Conservation (phyloP, 2,329 filamentous ascomycete species). For the Colletotrichum melonis region DNA sequence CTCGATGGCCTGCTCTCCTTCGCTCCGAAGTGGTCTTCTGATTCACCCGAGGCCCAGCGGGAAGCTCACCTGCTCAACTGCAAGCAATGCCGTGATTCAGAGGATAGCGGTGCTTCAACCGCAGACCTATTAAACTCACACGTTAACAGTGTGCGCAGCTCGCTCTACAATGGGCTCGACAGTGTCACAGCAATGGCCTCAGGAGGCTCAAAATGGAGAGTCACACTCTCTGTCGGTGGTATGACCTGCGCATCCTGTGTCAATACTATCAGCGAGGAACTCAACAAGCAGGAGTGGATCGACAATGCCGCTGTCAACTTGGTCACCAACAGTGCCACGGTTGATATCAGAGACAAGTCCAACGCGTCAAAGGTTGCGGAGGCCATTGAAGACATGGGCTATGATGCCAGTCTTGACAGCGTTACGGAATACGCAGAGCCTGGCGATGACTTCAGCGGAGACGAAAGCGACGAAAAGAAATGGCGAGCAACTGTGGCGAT, state of each 20-base stretch:
- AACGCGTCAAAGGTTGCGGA: conserved; percentile 51
- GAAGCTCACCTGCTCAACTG: conserved; percentile 56
- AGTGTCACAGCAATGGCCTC: conserved; percentile 15
- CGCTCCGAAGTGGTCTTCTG: conserved; percentile 18
- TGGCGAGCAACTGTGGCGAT: conserved; percentile 70
- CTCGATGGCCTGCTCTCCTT: conserved; percentile 38
- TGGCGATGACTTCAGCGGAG: conserved; percentile 52
- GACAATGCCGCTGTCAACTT: conserved; percentile 71
- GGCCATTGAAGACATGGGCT: conserved; percentile 72
- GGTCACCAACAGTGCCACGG: conserved; percentile 73
- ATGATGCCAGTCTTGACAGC: conserved; percentile 70
- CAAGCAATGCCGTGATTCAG: conserved; percentile 50
- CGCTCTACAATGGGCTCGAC: conserved; percentile 6
- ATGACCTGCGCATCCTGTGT: conserved; percentile 81
- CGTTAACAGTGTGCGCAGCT: conserved; percentile 1
- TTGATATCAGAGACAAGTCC: conserved; percentile 61
- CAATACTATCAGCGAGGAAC: conserved; percentile 69
- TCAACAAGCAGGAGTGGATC: conserved; percentile 70
- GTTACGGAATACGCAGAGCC: conserved; percentile 56
- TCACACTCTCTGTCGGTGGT: conserved; percentile 71
- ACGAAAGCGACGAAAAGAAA: conserved; percentile 16
- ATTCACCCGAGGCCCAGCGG: conserved; percentile 32
- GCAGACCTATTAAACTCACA: neutral
- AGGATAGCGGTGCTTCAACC: conserved; percentile 8
- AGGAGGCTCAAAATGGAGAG: conserved; percentile 52